These are phyloP conservation scores for Colletotrichum lupini DNA, from an alignment of 2,329 filamentous ascomycete species.

Conservation along the genomic window DNA sequence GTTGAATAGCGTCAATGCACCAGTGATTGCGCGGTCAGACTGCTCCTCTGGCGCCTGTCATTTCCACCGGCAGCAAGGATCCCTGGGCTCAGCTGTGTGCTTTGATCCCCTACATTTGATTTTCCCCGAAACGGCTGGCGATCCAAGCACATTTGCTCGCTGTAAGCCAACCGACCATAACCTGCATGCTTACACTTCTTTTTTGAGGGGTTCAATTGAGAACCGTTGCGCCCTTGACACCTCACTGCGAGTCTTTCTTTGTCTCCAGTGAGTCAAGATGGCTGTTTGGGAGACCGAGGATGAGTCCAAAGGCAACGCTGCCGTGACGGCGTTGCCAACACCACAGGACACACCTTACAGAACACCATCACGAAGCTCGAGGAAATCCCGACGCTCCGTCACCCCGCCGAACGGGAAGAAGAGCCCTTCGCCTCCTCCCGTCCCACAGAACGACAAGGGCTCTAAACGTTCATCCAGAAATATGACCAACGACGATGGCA, in stretches of 20 bases:
- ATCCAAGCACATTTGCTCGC: conserved; percentile 32
- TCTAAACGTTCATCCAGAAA: conserved; percentile 68
- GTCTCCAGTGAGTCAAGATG: conserved; percentile 52
- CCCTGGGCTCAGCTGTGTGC: conserved; percentile 32
- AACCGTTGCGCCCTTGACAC: conserved; percentile 7
- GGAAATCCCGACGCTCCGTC: conserved; percentile 72
- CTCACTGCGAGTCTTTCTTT: conserved; percentile 3
- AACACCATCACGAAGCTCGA: conserved; percentile 73
- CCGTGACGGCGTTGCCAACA: conserved; percentile 70
- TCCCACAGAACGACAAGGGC: conserved; percentile 53
- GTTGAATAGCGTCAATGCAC: conserved; percentile 34
- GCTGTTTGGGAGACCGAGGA: conserved; percentile 72
- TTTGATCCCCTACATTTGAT: conserved; percentile 34
- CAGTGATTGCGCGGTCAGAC: conserved; percentile 32
- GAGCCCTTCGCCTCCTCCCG: conserved; percentile 68
- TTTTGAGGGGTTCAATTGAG: conserved; percentile 31
- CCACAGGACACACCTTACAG: conserved; percentile 79
- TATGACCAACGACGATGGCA: conserved; percentile 72
- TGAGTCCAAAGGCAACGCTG: conserved; percentile 66
- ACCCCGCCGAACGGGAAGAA: conserved; percentile 67
- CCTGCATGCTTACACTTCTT: conserved; percentile 27
- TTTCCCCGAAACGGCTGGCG: conserved; percentile 27
- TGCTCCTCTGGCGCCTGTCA: conserved; percentile 25
- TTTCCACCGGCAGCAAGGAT: conserved; percentile 33
- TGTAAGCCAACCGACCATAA: conserved; percentile 12